Conservation (phyloP, 306 rosid genomes). For the Fragaria vesca region DNA sequence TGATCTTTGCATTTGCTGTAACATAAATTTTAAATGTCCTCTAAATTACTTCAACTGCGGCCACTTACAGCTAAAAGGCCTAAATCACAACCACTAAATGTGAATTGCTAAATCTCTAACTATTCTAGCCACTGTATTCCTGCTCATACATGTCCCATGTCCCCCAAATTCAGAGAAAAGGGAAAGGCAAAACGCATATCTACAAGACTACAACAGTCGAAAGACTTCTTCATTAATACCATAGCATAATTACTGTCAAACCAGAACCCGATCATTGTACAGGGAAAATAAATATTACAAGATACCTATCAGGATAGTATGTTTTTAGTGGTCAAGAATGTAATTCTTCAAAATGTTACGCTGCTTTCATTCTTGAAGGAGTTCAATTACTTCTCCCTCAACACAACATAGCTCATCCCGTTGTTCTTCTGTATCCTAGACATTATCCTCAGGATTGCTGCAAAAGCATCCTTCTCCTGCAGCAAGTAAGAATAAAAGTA, state of each 20-base stretch:
- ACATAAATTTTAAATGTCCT: background rate
- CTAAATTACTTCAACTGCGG: background rate
- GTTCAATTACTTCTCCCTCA: slow-evolving; percentile 52
- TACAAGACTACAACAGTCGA: background rate
- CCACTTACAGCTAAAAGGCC: background rate
- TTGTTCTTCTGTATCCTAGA: slow-evolving; percentile 84
- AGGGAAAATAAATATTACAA: background rate
- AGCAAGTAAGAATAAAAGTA: slow-evolving; percentile 19
- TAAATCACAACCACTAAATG: background rate
- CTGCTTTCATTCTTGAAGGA: background rate
- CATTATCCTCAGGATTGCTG: slow-evolving; percentile 77
- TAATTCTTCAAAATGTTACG: background rate
- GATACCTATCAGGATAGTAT: background rate
- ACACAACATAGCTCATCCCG: slow-evolving; percentile 65
- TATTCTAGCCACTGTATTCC: background rate
- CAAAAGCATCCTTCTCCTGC: slow-evolving; percentile 93
- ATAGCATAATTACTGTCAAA: background rate
- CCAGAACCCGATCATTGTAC: background rate
- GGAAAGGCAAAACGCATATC: background rate
- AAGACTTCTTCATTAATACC: background rate
- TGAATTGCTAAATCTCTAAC: background rate
- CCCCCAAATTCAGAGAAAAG: background rate
- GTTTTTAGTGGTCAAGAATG: background rate
- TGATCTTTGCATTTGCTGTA: background rate
- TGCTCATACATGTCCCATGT: background rate